Evolutionary conservation across 164 flowering plant genomes (phyloP).

Genomic region (Taxillus chinensis): DNA sequence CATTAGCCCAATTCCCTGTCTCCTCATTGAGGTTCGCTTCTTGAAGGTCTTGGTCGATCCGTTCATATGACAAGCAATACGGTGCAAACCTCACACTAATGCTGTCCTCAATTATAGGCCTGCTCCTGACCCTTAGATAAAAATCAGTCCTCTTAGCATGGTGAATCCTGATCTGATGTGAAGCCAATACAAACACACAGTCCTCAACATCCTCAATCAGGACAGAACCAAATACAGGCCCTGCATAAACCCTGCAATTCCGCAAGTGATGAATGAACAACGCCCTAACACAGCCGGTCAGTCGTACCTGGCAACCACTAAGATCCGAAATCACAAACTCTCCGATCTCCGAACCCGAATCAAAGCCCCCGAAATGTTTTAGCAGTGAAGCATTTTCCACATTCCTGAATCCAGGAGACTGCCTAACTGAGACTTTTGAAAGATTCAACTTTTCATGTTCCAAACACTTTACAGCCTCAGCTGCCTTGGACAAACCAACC

Average conservation of each 20-base stretch:
- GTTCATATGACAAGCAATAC: constrained; percentile 52
- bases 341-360: constrained; percentile 25
- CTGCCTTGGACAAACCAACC: background rate
- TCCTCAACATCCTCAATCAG: constrained; percentile 71
- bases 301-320: constrained; percentile 52
- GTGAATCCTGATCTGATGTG: constrained; percentile 91
- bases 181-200: constrained; percentile 66
- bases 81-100: constrained; percentile 75
- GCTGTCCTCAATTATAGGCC: constrained; percentile 82
- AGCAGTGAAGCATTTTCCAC: constrained; percentile 32
- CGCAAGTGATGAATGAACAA: constrained; percentile 50
- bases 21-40: constrained; percentile 64
- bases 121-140: constrained; percentile 72
- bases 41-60: constrained; percentile 54
- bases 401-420: constrained; percentile 57
- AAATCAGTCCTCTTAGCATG: constrained; percentile 57
- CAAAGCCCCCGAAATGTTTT: constrained; percentile 26
- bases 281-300: constrained; percentile 54
- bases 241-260: constrained; percentile 57
- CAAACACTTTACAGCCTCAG: constrained; percentile 2
- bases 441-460: constrained; percentile 2
- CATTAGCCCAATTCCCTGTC: constrained; percentile 77
- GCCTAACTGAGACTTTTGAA: constrained; percentile 13
- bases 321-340: constrained; percentile 71
- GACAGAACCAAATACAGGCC: constrained; percentile 72